Evolutionary conservation across 169 alveolate species (phyloP), one percentile per base, ranked within the genome.

Genomic region (Babesia bovis): DNA sequence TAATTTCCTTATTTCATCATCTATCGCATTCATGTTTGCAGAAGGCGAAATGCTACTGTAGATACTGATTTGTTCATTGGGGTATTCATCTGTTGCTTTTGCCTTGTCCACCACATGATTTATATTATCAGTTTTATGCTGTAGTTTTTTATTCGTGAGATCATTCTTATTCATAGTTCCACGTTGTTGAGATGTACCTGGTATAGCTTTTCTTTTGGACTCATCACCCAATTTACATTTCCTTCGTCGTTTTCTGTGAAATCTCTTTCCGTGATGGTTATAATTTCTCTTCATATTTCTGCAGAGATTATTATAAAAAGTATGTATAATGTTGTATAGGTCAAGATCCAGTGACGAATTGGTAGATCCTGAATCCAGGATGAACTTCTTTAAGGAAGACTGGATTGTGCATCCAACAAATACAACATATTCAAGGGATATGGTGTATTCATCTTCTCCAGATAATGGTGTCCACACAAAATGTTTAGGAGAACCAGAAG

Each of bases 281-380:
- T 38, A 7, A 38, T 10, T 52, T 19, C 10, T n/a, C 33, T 56
- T 10, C 26, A 56, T 56, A 6, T 9, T 5, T 7, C 41, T n/a
- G 9, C 69, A 42, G 3, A 59, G 69, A 15, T 10, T 21, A 10
- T 2, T 59, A 45, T 71, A 78, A 33, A 47, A 38, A 5, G 17
- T 40, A 40, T 42, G 4, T 4, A 78, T 26, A n/a, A 47, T 28
- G 0, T 47, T 50, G 44, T 66, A 65, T 28, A 71, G 25, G 4
- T 52, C 41, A 0, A n/a, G 17, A 41, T 70, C 75, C 3, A 81
- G 41, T n/a, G 26, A 25, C 10, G 67, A 17, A 36, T 66, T 59
- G 45, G 88, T 81, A 32, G 84, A 47, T 0, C 88, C 88, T 9
- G 88, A 67, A 28, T 81, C 88, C 2, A 81, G 35, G 21, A 63